Evolutionary conservation across 441 rosid species (phyloP), one percentile per base, ranked within the genome.

Genomic region (Corymbia citriodora): DNA sequence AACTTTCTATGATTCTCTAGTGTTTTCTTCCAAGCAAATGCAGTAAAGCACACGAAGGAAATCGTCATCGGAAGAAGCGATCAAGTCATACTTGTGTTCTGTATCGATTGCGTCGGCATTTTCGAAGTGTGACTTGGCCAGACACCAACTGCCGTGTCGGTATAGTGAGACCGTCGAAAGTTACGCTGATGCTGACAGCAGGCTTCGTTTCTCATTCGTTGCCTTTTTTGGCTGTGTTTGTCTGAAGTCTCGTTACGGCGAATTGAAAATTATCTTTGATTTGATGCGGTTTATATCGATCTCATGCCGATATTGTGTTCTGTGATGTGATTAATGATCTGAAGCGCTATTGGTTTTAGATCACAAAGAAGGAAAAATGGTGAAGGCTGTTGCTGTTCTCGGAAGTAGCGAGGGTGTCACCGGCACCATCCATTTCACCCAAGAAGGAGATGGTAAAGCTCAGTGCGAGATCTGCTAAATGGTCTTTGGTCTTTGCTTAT

Each of bases 361-460:
- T 96, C 99, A 98, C 99, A 96, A 53, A 89, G 87, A 83, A 96
- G 88, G 11, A 95, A 89, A 45, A 52, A 98, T 98, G 99, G 98
- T 92, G 92, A 98, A 98, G 92, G 99, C 96, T 53, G 99, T 98
- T 4, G 97, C 93, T 2, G 98, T 97, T 81, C 95, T 98, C 89
- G 92, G 92, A 90, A 93, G 96, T 92, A 95, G 94, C 27, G 97
- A 95, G 92, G 97, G 97, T 89, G 99, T 97, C 88, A 91, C 88
- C 23, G 99, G 99, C 83, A 98, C 98, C 63, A 63, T 98, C 90
- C 87, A 90, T 90, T 98, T 98, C 90, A 53, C 94, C 87, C 99
- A 96, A 91, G 99, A 97, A 89, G 97, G 94, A 93, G 92, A 96
- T 90, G 99, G 99, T 97, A 89, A 89, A 74, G 36, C 87, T 65